Evolutionary conservation across 345 rosid genomes (phyloP), one percentile per base, ranked within the genome.

Genomic region (Noccaea bulbosa): DNA sequence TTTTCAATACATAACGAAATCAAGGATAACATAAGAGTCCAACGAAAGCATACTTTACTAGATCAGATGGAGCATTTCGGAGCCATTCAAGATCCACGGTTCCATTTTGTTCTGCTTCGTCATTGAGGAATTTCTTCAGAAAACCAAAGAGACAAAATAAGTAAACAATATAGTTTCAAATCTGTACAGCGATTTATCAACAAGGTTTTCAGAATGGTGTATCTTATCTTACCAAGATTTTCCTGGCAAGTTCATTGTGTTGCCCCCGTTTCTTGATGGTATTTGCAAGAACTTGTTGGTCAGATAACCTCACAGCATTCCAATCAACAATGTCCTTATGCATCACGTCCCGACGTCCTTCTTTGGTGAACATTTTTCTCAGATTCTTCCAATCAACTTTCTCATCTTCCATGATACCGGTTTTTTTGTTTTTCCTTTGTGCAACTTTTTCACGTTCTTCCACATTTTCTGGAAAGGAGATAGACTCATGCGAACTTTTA

Each of bases 21-120:
- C 0, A 6, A 27, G 11, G 8, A 37, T 7, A 54, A 35, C 12
- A 10, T 7, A 35, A 41, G 10, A 8, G n/a, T 32, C 0, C 7
- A 60, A 7, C 5, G 39, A 0, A 12, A 11, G 41, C 88, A 58
- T 83, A 86, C 95, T 89, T 86, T 11, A 79, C 88, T 54, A 55
- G 24, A 34, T 85, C 78, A 6, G 87, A 81, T 17, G 88, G 91
- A 50, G 73, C 86, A 74, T 83, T 47, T 59, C 88, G 66, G 17
- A 92, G 71, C 96, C 96, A 89, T 70, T 92, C 98, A 2, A 92
- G 83, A 51, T 90, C 91, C 20, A 81, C 74, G n/a, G 14, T 65
- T 65, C 78, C 81, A 71, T 89, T 84, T n/a, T 38, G 5, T 7
- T 48, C 10, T 15, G 44, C 63, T 62, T 84, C 14, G n/a, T 76